These are phyloP conservation scores for Puccinia coronata DNA, from an alignment of 1,284 basidiomycete species.

Conservation along the genomic window DNA sequence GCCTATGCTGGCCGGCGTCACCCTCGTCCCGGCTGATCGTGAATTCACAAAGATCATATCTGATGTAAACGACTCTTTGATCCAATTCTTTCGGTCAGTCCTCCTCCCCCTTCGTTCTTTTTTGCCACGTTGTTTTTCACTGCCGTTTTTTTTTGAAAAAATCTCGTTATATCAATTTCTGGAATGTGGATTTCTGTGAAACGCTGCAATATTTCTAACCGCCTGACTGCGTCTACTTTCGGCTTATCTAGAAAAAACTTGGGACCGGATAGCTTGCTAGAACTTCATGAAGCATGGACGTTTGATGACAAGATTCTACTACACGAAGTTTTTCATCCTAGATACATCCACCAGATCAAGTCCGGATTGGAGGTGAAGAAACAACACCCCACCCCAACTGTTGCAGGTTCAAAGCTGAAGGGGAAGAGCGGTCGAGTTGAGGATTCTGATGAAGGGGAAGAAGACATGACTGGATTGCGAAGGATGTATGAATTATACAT, in stretches of 20 bases:
- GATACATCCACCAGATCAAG: constrained; percentile 23
- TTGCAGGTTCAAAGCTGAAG: background rate
- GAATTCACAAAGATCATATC: constrained; percentile 20
- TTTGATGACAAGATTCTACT: constrained; percentile 38
- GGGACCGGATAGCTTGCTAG: constrained; percentile 10
- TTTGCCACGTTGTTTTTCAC: background rate
- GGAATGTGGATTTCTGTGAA: background rate
- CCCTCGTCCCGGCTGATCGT: constrained; percentile 30
- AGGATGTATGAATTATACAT: constrained; percentile 42
- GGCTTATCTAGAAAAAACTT: background rate
- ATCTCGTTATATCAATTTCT: background rate
- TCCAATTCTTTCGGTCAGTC: constrained; percentile 26
- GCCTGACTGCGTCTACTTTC: background rate
- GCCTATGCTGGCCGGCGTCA: constrained; percentile 15
- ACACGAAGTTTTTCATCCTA: constrained; percentile 29
- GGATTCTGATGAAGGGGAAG: background rate
- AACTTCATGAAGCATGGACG: constrained; percentile 37
- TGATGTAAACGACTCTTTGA: constrained; percentile 23
- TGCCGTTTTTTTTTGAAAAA: background rate
- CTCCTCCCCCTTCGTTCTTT: background rate
- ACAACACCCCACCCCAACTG: background rate
- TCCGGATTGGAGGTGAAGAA: constrained; percentile 7
- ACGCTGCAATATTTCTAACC: background rate
- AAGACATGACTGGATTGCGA: constrained; percentile 6
- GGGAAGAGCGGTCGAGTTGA: background rate